Evolutionary conservation across 2,329 filamentous ascomycete genomes (phyloP).

Genomic region (Aspergillus glaucus): DNA sequence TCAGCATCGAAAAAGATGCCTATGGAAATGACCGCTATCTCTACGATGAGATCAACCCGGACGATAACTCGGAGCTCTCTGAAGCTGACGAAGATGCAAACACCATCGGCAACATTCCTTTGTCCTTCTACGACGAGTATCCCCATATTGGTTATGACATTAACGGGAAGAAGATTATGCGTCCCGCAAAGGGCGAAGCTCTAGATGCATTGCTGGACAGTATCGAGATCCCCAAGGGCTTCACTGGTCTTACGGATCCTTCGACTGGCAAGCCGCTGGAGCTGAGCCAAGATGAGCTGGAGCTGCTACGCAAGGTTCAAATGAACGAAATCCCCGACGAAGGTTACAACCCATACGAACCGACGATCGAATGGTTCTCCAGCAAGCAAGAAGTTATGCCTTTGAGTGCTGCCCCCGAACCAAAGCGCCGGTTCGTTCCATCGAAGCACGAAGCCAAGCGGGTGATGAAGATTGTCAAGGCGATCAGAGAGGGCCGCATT

Average conservation of each 20-base stretch:
- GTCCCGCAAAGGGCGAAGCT: slow-evolving; percentile 87
- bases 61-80: slow-evolving; percentile 93
- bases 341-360: slow-evolving; percentile 88
- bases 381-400: slow-evolving; percentile 90
- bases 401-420: slow-evolving; percentile 86
- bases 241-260: slow-evolving; percentile 92
- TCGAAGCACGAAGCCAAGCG: slow-evolving; percentile 96
- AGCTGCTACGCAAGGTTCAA: slow-evolving; percentile 81
- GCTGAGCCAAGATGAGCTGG: slow-evolving; percentile 78
- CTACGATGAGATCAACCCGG: slow-evolving; percentile 87
- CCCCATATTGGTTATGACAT: slow-evolving; percentile 98
- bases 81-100: slow-evolving; percentile 74
- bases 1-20: slow-evolving; percentile 66
- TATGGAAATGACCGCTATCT: slow-evolving; percentile 87
- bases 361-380: slow-evolving; percentile 91
- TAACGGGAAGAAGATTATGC: slow-evolving; percentile 96
- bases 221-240: slow-evolving; percentile 94
- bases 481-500: slow-evolving; percentile 90
- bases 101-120: slow-evolving; percentile 89
- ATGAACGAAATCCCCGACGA: slow-evolving; percentile 82
- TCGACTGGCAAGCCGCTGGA: slow-evolving; percentile 88
- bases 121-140: slow-evolving; percentile 95
- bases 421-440: slow-evolving; percentile 89
- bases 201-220: slow-evolving; percentile 89
- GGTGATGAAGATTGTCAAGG: slow-evolving; percentile 93